A percentile compares a stretch with the other conserved stretches of the same genome.
These are phyloP conservation scores for Deinandra increscens DNA, from an alignment of 129 eudicot species.

Conservation along the genomic window DNA sequence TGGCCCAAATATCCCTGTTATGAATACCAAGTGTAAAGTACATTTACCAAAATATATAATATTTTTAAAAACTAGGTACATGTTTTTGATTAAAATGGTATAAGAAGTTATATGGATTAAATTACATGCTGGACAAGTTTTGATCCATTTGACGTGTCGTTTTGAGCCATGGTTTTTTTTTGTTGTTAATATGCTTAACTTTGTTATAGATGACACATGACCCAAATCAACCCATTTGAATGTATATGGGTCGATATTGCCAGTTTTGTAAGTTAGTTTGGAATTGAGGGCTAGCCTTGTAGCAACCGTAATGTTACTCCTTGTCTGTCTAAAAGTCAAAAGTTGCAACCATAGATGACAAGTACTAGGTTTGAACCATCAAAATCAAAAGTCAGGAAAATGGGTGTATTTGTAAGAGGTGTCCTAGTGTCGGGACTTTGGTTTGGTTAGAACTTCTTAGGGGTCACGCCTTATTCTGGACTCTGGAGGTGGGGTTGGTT, in stretches of 20 bases:
- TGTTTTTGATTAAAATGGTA: background rate
- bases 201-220: background rate
- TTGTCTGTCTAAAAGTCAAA: background rate
- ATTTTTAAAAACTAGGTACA: background rate
- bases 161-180: background rate
- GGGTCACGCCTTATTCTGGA: background rate
- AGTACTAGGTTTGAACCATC: too few species aligned
- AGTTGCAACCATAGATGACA: background rate
- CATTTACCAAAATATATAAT: background rate
- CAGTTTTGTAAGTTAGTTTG: background rate
- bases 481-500: background rate
- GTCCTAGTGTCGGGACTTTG: background rate
- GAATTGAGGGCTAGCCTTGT: background rate
- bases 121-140: background rate
- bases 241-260: background rate
- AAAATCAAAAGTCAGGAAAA: background rate
- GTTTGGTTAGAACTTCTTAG: background rate
- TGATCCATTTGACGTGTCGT: background rate
- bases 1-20: background rate
- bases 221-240: background rate
- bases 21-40: background rate
- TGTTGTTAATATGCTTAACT: background rate
- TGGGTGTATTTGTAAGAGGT: background rate
- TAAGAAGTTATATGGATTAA: background rate
- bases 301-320: background rate